Evolutionary conservation across 257 asterid species (phyloP).

Genomic region (Penstemon newberryi): DNA sequence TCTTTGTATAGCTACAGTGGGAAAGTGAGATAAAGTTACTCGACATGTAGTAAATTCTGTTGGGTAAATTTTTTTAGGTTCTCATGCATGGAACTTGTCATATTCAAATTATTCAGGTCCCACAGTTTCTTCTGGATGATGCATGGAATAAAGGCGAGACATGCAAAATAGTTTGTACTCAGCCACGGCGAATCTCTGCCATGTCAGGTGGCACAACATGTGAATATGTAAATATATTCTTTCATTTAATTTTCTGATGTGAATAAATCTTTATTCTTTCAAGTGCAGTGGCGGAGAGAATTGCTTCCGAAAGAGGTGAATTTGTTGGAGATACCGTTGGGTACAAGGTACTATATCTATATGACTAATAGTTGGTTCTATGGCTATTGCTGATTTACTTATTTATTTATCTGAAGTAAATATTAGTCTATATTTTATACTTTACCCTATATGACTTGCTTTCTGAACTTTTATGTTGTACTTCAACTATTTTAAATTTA

Average conservation of each 20-base stretch:
- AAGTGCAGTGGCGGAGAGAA: conserved; percentile 89
- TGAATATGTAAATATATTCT: conserved; percentile 13
- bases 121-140: conserved; percentile 86
- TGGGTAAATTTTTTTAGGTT: not conserved
- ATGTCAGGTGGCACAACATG: conserved; percentile 63
- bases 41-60: too few relatives aligned
- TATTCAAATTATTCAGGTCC: conserved; percentile 56
- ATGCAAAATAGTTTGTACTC: conserved; percentile 89
- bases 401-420: too few relatives aligned
- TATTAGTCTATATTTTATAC: too few relatives aligned
- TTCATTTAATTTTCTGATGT: conserved; percentile 18
- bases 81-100: not conserved
- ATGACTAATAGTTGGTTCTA: not conserved
- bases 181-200: conserved; percentile 94
- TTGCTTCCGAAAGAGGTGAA: conserved; percentile 95
- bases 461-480: too few relatives aligned
- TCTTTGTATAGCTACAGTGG: too few relatives aligned
- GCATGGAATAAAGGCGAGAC: conserved; percentile 83
- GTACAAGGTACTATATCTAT: conserved; percentile 65
- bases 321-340: conserved; percentile 82
- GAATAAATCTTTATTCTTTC: conserved; percentile 20
- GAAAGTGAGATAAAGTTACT: too few relatives aligned
- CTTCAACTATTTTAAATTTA: too few relatives aligned
- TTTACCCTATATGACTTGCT: too few relatives aligned
- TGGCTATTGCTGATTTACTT: too few relatives aligned